phyloP scores from a whole-genome alignment of 768 basidiomycete species.

The Tremella mesenterica region DNA sequence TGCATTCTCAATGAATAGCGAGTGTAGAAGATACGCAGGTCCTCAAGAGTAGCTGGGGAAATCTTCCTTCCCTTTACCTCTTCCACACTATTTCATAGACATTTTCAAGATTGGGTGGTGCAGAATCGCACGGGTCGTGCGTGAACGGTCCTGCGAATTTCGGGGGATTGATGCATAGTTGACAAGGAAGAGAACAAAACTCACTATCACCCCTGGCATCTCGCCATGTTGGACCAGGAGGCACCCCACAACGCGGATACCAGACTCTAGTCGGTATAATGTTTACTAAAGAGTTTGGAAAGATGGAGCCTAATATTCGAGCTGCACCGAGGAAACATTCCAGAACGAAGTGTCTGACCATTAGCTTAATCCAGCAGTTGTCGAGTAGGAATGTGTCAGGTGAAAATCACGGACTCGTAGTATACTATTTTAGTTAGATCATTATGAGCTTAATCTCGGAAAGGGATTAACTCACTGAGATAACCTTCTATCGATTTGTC shows the following conservation, averaged over 20 bases:
- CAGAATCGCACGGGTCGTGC: no score
- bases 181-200: background rate
- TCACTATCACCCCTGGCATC: constrained; percentile 1
- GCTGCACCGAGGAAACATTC: constrained; percentile 34
- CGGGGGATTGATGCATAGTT: no score
- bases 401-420: constrained; percentile 8
- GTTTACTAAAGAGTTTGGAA: background rate
- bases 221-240: constrained; percentile 19
- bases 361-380: background rate
- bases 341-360: constrained; percentile 27
- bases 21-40: background rate
- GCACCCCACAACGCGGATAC: constrained; percentile 23
- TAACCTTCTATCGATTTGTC: constrained; percentile 9
- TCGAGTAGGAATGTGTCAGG: background rate
- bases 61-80: no score
- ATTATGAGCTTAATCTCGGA: background rate
- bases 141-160: no score
- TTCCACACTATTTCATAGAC: no score
- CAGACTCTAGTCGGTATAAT: constrained; percentile 21
- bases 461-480: constrained; percentile 10
- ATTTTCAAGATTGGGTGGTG: no score
- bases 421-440: no score
- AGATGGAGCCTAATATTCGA: constrained; percentile 15
- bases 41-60: no score
- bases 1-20: background rate